These are phyloP conservation scores for Ogataea wickerhamii DNA, from an alignment of 805 yeast species.

Conservation along the genomic window DNA sequence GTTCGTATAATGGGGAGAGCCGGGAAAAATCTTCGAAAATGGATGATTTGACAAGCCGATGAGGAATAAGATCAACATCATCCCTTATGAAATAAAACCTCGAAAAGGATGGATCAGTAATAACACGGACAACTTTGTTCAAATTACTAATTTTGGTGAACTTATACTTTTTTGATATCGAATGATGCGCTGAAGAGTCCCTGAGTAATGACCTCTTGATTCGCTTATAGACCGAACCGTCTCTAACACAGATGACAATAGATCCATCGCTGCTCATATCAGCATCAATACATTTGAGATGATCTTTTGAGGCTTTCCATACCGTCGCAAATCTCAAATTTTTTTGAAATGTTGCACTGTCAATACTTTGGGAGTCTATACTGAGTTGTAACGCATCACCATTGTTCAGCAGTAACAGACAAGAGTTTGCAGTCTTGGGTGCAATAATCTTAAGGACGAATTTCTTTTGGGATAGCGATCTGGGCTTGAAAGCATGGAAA, in stretches of 20 bases:
- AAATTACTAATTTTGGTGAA: constrained; percentile 51
- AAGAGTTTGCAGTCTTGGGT: constrained; percentile 37
- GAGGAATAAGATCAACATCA: constrained; percentile 56
- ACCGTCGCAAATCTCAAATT: constrained; percentile 42
- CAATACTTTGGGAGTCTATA: constrained; percentile 22
- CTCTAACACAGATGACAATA: constrained; percentile 58
- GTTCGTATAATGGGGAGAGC: constrained; percentile 46
- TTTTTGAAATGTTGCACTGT: constrained; percentile 37
- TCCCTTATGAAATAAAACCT: constrained; percentile 67
- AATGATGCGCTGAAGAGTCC: constrained; percentile 19
- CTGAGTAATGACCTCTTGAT: constrained; percentile 34
- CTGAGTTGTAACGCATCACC: constrained; percentile 53
- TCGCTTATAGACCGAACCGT: constrained; percentile 62
- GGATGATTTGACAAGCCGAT: constrained; percentile 44
- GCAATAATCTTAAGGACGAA: constrained; percentile 32
- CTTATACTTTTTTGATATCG: constrained; percentile 38
- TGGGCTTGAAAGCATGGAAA: constrained; percentile 54
- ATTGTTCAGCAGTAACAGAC: constrained; percentile 51
- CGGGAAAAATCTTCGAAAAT: constrained; percentile 51
- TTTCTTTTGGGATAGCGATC: constrained; percentile 40
- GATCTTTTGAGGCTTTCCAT: constrained; percentile 64
- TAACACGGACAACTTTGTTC: constrained; percentile 58
- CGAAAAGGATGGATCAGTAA: constrained; percentile 53
- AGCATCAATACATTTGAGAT: constrained; percentile 59
- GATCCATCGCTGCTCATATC: constrained; percentile 70